Evolutionary conservation across 2,329 filamentous ascomycete genomes (phyloP), one percentile per base, ranked within the genome.

Genomic region (Venturiaceae sp.): DNA sequence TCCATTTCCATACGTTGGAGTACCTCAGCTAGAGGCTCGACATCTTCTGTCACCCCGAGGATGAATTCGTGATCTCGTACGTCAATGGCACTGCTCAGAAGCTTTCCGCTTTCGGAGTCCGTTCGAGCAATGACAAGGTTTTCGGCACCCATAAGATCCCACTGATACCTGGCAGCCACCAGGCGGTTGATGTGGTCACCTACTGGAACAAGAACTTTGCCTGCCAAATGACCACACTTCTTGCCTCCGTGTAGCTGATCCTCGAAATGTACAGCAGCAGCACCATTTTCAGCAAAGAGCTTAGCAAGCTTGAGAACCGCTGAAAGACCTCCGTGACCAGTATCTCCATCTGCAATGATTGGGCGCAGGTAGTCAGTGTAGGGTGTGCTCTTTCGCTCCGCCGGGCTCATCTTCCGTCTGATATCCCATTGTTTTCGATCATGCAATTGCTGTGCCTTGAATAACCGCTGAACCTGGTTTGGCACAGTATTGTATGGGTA

Each of bases 401-500:
- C 85, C 0, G 87, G 65, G 0, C 80, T 86, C 80, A 97, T 76
- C 72, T 90, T 90, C 64, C 91, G 83, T 60, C 94, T 81, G 26
- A 83, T 77, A 71, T 96, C 91, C 86, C 89, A 97, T 68, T 96
- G 89, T 74, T 95, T 96, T 64, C 94, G 86, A 73, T 99, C 94
- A 72, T 99, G 94, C 79, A 97, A 85, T 64, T 91, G 91, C 74
- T 99, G 94, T 3, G 94, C 94, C 76, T 97, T 97, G 76, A 95
- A 90, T 55, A 99, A 77, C 63, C 94, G 84, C 76, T 99, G 91
- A 3, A 99, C 94, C 72, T 97, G 94, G 75, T 97, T 97, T 8
- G 94, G 94, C 4, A 99, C 94, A 0, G 94, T 99, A 71, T 97
- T 97, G 77, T 99, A 99, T 0, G 94, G 94, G 72, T 99, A 99